A percentile compares a stretch with the other conserved stretches of the same genome.
phyloP scores from a whole-genome alignment of 73 alveolate species.

The Paramecium octaurelia region DNA sequence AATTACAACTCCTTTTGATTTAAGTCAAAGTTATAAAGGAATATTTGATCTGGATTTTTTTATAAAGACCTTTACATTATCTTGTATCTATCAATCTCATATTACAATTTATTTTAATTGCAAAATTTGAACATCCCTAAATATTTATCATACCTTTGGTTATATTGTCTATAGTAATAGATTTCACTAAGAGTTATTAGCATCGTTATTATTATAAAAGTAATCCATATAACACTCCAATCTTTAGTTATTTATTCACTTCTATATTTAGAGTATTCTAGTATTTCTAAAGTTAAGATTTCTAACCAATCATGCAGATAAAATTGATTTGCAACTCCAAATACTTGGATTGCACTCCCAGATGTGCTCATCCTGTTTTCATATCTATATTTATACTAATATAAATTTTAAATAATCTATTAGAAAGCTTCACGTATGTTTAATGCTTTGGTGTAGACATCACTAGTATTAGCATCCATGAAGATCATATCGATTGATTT shows the following conservation, averaged over 20 bases:
- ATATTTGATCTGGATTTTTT: neutral
- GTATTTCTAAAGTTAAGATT: neutral
- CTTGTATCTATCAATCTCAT: neutral
- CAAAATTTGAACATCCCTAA: neutral
- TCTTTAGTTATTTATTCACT: neutral
- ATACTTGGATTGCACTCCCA: neutral
- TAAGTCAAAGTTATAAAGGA: neutral
- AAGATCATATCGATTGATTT: neutral
- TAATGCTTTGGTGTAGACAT: neutral
- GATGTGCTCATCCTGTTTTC: neutral
- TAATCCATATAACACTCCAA: neutral
- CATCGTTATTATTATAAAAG: neutral
- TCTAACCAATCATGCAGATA: conserved; percentile 13
- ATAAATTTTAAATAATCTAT: neutral
- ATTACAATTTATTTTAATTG: neutral
- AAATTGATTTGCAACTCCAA: conserved; percentile 3
- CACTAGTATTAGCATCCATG: neutral
- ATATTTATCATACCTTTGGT: neutral
- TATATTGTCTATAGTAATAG: neutral
- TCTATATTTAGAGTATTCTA: neutral
- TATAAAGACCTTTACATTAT: neutral
- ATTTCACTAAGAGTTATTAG: neutral
- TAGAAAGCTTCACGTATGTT: neutral
- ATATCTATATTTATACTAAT: neutral
- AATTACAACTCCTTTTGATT: neutral